phyloP scores from a whole-genome alignment of 345 rosid genomes.

The Microcos paniculata region DNA sequence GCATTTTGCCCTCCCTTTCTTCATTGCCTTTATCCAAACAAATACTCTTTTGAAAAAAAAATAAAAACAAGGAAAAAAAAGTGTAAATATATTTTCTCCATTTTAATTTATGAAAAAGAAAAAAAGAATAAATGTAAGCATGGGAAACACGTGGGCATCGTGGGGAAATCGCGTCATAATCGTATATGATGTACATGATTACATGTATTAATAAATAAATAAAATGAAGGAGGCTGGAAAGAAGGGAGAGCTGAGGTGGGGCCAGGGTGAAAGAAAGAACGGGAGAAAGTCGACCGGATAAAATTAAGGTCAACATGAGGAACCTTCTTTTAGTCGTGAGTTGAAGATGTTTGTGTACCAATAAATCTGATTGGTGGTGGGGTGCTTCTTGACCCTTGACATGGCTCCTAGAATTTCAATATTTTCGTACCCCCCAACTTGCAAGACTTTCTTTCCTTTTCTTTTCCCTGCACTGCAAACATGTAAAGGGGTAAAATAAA shows the following conservation, averaged over 20 bases:
- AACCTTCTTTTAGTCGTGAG: background rate
- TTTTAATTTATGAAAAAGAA: background rate
- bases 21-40: too few relatives aligned
- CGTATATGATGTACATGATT: too few relatives aligned
- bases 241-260: background rate
- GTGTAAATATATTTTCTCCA: too few relatives aligned
- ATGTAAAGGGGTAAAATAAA: too few relatives aligned
- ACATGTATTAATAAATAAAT: background rate
- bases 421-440: background rate
- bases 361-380: background rate
- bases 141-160: background rate
- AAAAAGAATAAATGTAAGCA: background rate
- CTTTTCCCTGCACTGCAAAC: too few relatives aligned
- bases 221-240: constrained; percentile 4
- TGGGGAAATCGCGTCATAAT: background rate
- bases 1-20: too few relatives aligned
- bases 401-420: background rate
- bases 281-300: background rate
- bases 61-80: too few relatives aligned
- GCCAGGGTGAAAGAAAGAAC: background rate
- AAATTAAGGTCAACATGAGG: constrained; percentile 11
- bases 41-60: too few relatives aligned
- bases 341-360: background rate
- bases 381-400: constrained; percentile 17
- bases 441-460: background rate